These are phyloP conservation scores for Pythium vanterpoolii DNA, from an alignment of 352 stramenopile species.

Conservation along the genomic window DNA sequence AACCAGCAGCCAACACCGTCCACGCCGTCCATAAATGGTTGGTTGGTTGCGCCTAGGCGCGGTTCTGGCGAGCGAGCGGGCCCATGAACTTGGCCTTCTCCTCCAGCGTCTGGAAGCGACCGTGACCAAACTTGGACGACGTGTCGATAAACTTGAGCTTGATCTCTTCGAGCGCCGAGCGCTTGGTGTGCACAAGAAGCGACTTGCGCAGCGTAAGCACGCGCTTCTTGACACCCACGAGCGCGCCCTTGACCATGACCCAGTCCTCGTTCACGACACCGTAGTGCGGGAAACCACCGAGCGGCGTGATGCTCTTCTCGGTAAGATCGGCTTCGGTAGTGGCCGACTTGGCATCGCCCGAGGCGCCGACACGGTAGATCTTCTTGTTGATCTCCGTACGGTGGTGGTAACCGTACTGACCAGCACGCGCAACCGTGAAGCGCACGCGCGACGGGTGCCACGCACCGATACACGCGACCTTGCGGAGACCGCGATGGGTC, in stretches of 20 bases:
- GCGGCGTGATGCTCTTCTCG: constrained; percentile 99
- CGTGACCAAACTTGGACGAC: constrained; percentile 99
- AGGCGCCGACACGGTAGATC: constrained; percentile 98
- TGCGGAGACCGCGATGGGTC: constrained; percentile 99
- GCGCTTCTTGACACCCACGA: constrained; percentile 99
- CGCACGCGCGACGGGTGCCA: constrained; percentile 99
- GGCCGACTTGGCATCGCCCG: constrained; percentile 92
- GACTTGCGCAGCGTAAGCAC: constrained; percentile 98
- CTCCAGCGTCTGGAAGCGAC: constrained; percentile 99
- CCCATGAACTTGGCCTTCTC: constrained; percentile 99
- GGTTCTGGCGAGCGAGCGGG: constrained; percentile 92
- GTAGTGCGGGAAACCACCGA: constrained; percentile 99
- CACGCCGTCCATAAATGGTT: too few species aligned
- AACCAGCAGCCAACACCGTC: too few species aligned
- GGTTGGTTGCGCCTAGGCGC: constrained; percentile 78
- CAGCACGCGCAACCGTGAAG: constrained; percentile 97
- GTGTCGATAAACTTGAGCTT: constrained; percentile 96
- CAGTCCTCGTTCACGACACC: constrained; percentile 99
- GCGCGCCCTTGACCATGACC: constrained; percentile 99
- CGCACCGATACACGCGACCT: constrained; percentile 99
- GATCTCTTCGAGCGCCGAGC: constrained; percentile 97
- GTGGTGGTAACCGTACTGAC: constrained; percentile 99
- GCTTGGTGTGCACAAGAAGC: constrained; percentile 96
- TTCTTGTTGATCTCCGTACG: constrained; percentile 99
- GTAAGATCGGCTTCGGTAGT: constrained; percentile 99